Evolutionary conservation across 2,329 filamentous ascomycete genomes (phyloP).

Genomic region (Neonectria coccinea): DNA sequence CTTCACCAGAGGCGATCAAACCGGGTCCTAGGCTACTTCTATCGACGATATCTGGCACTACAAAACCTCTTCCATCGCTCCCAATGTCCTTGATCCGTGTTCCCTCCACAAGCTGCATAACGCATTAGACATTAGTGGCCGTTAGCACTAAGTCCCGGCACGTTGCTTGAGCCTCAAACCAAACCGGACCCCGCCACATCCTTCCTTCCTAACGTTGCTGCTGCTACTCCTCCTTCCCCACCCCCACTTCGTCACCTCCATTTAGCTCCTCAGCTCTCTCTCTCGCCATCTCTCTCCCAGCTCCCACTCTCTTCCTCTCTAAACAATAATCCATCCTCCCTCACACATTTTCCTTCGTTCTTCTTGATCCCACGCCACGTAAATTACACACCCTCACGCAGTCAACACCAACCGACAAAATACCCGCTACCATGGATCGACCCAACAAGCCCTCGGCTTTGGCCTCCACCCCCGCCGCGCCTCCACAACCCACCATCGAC

Average conservation of each 20-base stretch:
- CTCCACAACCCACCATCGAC: constrained; percentile 81
- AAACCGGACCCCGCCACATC: constrained; percentile 12
- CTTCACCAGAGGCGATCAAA: background rate
- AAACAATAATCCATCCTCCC: background rate
- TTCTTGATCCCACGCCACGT: background rate
- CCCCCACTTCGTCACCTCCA: constrained; percentile 23
- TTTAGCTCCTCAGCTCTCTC: constrained; percentile 10
- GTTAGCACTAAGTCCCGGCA: background rate
- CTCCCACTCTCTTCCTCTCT: background rate
- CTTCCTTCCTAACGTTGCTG: constrained; percentile 31
- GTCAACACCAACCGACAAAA: background rate
- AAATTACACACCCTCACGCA: background rate
- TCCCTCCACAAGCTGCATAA: background rate
- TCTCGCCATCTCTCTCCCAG: constrained; percentile 2
- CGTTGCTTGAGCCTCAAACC: constrained; percentile 4
- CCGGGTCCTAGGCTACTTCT: background rate
- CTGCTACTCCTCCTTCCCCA: constrained; percentile 8
- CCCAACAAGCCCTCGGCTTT: constrained; percentile 85
- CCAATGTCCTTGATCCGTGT: background rate
- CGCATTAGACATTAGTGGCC: too few relatives aligned
- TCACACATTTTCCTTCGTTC: background rate
- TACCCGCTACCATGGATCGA: constrained; percentile 71
- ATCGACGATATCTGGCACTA: background rate
- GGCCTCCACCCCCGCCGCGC: constrained; percentile 77
- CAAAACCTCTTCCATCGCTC: background rate